A percentile compares a stretch with the other conserved stretches of the same genome.
Conservation (phyloP, 1,284 basidiomycete genomes). For the Golubevia sp. region DNA sequence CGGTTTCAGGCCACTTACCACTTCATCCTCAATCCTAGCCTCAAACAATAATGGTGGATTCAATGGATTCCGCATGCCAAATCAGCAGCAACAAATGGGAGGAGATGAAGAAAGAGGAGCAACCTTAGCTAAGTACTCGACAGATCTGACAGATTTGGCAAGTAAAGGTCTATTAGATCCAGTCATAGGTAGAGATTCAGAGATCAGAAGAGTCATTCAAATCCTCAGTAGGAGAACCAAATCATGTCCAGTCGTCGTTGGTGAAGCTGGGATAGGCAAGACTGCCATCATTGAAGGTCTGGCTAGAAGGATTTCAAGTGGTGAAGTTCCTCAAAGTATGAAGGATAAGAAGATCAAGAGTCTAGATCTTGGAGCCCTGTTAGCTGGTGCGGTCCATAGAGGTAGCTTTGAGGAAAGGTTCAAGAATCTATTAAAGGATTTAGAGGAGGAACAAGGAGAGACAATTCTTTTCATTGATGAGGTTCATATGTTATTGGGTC, state of each 20-base stretch:
- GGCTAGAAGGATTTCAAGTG: conserved; percentile 82
- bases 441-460: conserved; percentile 65
- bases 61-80: not conserved
- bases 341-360: conserved; percentile 64
- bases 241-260: conserved; percentile 76
- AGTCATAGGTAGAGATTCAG: conserved; percentile 68
- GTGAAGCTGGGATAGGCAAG: conserved; percentile 59
- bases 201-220: conserved; percentile 87
- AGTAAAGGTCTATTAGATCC: conserved; percentile 35
- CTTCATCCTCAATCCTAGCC: not conserved
- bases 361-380: conserved; percentile 77
- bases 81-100: not conserved
- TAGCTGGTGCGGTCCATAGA: conserved; percentile 84
- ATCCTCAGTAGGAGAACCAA: conserved; percentile 63
- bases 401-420: conserved; percentile 92
- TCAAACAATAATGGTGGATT: not conserved
- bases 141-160: conserved; percentile 32
- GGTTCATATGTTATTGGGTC: conserved; percentile 78
- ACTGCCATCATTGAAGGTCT: conserved; percentile 87
- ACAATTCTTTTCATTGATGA: conserved; percentile 88
- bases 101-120: not conserved
- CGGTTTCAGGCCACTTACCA: no score
- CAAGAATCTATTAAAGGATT: conserved; percentile 81
- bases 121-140: conserved; percentile 17
- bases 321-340: conserved; percentile 76